Percentiles rank a stretch among this genome's conserved stretches.
phyloP scores from a whole-genome alignment of 2,329 filamentous ascomycete species.

The Curvularia sp. region DNA sequence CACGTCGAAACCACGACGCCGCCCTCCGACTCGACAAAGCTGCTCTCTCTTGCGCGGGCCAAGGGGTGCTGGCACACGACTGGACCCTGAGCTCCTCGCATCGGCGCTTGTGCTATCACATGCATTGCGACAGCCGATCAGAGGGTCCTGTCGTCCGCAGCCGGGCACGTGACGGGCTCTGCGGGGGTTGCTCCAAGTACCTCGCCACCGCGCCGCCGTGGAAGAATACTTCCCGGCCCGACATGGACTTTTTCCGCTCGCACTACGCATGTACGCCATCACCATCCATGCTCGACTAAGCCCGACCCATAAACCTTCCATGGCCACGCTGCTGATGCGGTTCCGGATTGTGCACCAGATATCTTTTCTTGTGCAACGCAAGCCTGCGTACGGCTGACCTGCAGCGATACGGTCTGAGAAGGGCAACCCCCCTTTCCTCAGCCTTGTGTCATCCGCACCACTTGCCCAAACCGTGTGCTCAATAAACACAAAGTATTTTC shows the following conservation, averaged over 20 bases:
- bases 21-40: conserved; percentile 24
- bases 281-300: not conserved
- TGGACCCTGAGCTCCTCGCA: not conserved
- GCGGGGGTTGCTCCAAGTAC: conserved; percentile 4
- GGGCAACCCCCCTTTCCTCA: conserved; percentile 22
- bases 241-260: not conserved
- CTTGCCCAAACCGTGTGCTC: not conserved
- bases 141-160: conserved; percentile 27
- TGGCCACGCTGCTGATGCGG: no score
- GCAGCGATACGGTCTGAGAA: conserved; percentile 1
- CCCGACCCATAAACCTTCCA: conserved; percentile 2
- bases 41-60: conserved; percentile 6
- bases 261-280: not conserved
- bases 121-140: conserved; percentile 26
- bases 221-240: conserved; percentile 15
- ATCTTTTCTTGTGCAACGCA: not conserved
- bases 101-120: conserved; percentile 26
- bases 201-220: conserved; percentile 4
- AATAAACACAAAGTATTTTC: not conserved
- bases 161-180: conserved; percentile 6
- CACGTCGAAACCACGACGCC: conserved; percentile 29
- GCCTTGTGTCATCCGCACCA: conserved; percentile 15
- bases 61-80: no score
- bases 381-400: conserved; percentile 18
- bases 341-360: no score